These are phyloP conservation scores for Petrea volubilis DNA, from an alignment of 257 asterid genomes.

Conservation along the genomic window DNA sequence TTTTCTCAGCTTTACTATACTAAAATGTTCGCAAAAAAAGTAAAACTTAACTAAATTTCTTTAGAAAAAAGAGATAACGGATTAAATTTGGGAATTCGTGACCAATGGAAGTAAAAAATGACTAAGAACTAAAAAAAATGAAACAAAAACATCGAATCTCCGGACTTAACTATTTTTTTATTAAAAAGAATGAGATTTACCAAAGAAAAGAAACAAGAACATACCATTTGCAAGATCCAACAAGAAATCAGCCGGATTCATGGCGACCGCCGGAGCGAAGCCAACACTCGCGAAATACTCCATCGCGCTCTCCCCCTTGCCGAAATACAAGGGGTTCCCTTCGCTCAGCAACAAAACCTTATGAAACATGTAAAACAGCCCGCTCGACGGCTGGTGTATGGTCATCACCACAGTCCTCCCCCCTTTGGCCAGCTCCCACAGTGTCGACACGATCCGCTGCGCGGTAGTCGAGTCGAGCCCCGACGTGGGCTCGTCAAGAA, in stretches of 20 bases:
- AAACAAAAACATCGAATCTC: no score
- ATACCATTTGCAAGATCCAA: slow-evolving; percentile 82
- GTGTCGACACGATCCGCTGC: slow-evolving; percentile 58
- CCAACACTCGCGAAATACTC: slow-evolving; percentile 60
- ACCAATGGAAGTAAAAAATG: no score
- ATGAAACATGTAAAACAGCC: slow-evolving; percentile 74
- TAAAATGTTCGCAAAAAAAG: no score
- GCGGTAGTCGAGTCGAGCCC: slow-evolving; percentile 88
- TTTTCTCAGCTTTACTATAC: no score
- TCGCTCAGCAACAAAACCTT: slow-evolving; percentile 69
- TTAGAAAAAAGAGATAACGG: no score
- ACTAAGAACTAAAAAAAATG: no score
- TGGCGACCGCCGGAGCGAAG: slow-evolving; percentile 53
- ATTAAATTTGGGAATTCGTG: no score
- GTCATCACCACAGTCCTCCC: slow-evolving; percentile 79
- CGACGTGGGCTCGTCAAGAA: slow-evolving; percentile 86
- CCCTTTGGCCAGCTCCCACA: slow-evolving; percentile 61
- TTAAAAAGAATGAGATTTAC: no score
- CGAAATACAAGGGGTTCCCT: slow-evolving; percentile 69
- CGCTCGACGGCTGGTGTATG: slow-evolving; percentile 86
- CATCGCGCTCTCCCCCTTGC: slow-evolving; percentile 52
- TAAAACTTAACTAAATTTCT: no score
- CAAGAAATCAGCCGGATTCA: slow-evolving; percentile 91
- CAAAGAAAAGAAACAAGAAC: neutral
- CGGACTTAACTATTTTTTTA: no score